These are phyloP conservation scores for Lolium perenne DNA, from an alignment of 176 grass and related monocot species.

Conservation along the genomic window DNA sequence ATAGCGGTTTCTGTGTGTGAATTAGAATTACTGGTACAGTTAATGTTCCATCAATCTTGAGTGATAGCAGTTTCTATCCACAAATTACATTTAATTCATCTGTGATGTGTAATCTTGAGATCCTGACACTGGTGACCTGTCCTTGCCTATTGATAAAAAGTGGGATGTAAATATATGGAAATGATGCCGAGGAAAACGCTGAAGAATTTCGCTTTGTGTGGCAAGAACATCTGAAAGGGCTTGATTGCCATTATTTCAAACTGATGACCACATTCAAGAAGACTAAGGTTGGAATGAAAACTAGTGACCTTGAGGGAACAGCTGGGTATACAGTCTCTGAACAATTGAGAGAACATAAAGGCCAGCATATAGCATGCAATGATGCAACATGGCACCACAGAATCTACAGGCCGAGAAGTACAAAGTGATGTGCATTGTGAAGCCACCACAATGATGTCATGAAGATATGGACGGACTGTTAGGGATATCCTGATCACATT, in stretches of 20 bases:
- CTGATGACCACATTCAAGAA: not conserved
- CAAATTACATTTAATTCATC: not conserved
- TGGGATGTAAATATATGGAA: not conserved
- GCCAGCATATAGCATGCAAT: not conserved
- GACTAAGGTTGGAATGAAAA: not conserved
- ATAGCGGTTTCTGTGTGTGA: not conserved
- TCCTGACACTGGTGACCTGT: not conserved
- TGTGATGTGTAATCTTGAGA: not conserved
- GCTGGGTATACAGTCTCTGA: no score
- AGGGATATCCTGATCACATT: no score
- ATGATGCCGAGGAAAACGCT: not conserved
- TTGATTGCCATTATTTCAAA: not conserved
- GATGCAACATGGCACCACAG: not conserved
- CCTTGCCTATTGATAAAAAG: not conserved
- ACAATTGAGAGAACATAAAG: not conserved
- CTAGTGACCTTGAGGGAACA: not conserved
- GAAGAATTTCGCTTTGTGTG: no score
- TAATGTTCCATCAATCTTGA: not conserved
- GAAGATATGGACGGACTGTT: no score
- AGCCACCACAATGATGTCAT: no score
- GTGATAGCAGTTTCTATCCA: not conserved
- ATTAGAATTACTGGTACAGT: slow-evolving; percentile 18
- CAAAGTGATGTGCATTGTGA: not conserved
- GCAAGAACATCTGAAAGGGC: not conserved
- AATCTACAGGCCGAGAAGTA: not conserved